phyloP scores from a whole-genome alignment of 129 eudicot genomes.

The Deinandra increscens region DNA sequence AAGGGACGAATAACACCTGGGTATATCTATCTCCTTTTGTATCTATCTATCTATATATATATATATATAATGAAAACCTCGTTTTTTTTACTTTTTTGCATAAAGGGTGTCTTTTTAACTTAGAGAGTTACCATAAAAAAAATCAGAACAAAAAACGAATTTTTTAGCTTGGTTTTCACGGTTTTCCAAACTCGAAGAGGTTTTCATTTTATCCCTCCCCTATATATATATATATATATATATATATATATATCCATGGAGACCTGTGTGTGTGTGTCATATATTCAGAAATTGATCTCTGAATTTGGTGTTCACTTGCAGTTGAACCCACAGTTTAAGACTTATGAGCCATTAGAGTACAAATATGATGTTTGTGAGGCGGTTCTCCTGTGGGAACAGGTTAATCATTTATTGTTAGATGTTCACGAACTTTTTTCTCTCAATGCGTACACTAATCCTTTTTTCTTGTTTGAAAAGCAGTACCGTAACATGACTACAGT shows the following conservation, averaged over 20 bases:
- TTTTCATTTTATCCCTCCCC: too few relatives aligned
- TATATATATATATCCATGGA: too few relatives aligned
- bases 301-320: slow-evolving; percentile 27
- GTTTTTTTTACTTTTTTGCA: too few relatives aligned
- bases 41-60: not conserved
- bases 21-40: slow-evolving; percentile 34
- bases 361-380: slow-evolving; percentile 90
- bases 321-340: slow-evolving; percentile 83
- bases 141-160: too few relatives aligned
- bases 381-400: slow-evolving; percentile 95
- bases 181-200: too few relatives aligned
- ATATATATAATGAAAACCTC: too few relatives aligned
- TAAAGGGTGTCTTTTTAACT: too few relatives aligned
- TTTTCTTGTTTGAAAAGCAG: slow-evolving; percentile 57
- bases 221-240: too few relatives aligned
- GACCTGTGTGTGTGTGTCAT: too few relatives aligned
- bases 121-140: too few relatives aligned
- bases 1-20: slow-evolving; percentile 96
- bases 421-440: not conserved
- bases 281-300: not conserved
- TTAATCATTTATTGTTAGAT: slow-evolving; percentile 22
- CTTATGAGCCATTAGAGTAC: slow-evolving; percentile 88
- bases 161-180: too few relatives aligned
- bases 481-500: slow-evolving; percentile 97
- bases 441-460: slow-evolving; percentile 20